phyloP scores from a whole-genome alignment of 2,329 filamentous ascomycete species.

The Knoxdaviesia capensis region DNA sequence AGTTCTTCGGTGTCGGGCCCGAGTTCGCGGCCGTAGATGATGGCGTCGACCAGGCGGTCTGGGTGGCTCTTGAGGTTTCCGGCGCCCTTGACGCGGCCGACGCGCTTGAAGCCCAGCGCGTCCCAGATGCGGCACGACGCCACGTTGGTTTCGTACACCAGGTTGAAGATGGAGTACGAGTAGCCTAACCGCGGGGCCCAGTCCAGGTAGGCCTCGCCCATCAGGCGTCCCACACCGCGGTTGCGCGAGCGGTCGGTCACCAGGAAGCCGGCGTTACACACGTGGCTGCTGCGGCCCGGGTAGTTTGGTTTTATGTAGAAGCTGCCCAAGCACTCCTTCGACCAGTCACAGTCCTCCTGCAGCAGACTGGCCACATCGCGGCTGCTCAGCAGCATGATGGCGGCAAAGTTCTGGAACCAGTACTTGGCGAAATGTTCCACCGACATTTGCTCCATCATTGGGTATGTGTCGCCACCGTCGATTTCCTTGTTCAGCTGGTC shows the following conservation, averaged over 20 bases:
- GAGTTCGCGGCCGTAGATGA: constrained; percentile 55
- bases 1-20: constrained; percentile 18
- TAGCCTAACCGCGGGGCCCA: constrained; percentile 70
- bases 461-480: constrained; percentile 79
- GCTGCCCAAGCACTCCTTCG: constrained; percentile 63
- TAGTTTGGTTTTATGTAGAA: constrained; percentile 95
- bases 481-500: constrained; percentile 81
- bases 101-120: constrained; percentile 76
- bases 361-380: constrained; percentile 25
- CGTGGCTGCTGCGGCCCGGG: constrained; percentile 72
- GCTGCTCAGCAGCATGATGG: constrained; percentile 68
- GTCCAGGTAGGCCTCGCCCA: constrained; percentile 60
- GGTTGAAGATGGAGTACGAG: constrained; percentile 82
- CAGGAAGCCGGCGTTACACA: constrained; percentile 70
- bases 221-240: constrained; percentile 52
- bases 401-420: constrained; percentile 83
- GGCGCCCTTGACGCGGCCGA: constrained; percentile 59
- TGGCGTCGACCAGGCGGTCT: constrained; percentile 50
- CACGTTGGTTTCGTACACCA: constrained; percentile 86
- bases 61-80: constrained; percentile 51
- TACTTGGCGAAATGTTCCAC: constrained; percentile 60
- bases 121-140: constrained; percentile 86
- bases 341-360: constrained; percentile 49
- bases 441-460: constrained; percentile 60
- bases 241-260: constrained; percentile 55